phyloP scores from a whole-genome alignment of 257 asterid species.

The Solanum ossicruentum region DNA sequence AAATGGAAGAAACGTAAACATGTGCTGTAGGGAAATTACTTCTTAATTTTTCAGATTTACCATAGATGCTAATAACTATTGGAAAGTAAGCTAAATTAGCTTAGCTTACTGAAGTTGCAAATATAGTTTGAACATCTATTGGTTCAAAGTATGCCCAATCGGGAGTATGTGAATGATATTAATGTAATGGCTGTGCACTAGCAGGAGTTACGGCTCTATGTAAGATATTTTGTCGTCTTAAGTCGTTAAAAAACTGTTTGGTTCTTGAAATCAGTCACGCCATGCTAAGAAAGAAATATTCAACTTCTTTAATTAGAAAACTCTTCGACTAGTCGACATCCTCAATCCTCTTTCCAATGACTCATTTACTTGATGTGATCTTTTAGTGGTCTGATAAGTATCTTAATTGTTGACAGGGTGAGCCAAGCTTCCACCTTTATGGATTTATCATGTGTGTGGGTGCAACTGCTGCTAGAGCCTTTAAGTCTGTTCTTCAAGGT shows the following conservation, averaged over 20 bases:
- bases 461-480: slow-evolving; percentile 30
- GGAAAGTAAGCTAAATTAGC: background rate
- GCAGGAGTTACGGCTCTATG: background rate
- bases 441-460: slow-evolving; percentile 27
- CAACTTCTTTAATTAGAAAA: background rate
- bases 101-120: background rate
- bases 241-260: background rate
- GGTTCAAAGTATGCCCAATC: background rate
- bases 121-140: background rate
- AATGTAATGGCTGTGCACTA: background rate
- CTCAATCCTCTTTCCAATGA: background rate
- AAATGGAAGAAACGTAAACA: background rate
- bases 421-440: slow-evolving; percentile 28
- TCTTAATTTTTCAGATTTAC: background rate
- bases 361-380: background rate
- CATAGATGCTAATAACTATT: background rate
- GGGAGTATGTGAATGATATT: background rate
- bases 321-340: background rate
- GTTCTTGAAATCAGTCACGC: background rate
- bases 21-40: background rate
- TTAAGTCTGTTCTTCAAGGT: slow-evolving; percentile 27
- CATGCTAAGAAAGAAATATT: background rate
- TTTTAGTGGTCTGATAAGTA: background rate
- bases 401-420: slow-evolving; percentile 9
- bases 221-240: background rate